These are phyloP conservation scores for Irineochytrium annulatum DNA, from an alignment of 192 early-diverging fungal genomes.

Conservation along the genomic window DNA sequence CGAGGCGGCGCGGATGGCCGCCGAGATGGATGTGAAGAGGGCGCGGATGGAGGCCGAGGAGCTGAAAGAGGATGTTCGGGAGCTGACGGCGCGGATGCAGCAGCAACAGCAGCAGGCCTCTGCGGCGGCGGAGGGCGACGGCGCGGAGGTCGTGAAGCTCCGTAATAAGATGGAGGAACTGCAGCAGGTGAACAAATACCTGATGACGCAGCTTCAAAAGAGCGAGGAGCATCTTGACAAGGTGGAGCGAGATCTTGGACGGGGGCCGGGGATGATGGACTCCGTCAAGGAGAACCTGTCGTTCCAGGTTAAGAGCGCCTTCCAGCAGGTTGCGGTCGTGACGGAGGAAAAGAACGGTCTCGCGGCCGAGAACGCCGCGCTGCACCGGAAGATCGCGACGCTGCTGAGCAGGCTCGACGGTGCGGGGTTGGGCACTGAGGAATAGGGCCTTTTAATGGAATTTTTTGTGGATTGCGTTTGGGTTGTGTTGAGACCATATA, in stretches of 20 bases:
- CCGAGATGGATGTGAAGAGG: background rate
- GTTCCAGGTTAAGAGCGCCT: constrained; percentile 1
- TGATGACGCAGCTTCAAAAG: constrained; percentile 8
- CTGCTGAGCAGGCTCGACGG: background rate
- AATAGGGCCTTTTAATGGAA: no score
- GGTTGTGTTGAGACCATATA: no score
- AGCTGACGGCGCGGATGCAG: background rate
- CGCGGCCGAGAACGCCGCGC: background rate
- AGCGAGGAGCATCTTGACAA: constrained; percentile 3
- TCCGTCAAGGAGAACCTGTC: background rate
- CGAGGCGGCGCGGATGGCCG: background rate
- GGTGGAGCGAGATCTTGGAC: background rate
- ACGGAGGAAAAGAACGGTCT: background rate
- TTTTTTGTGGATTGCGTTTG: no score
- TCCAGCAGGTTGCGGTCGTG: constrained; percentile 1
- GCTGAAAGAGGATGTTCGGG: background rate
- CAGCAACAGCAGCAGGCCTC: background rate
- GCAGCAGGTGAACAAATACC: constrained; percentile 4
- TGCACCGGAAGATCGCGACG: background rate
- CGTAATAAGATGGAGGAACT: background rate
- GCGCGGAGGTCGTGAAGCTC: background rate
- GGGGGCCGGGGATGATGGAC: constrained; percentile 2
- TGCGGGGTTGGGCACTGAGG: no score
- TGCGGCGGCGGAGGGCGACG: background rate
- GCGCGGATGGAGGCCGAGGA: background rate